Base-by-base conservation (phyloP, 495 filamentous ascomycete species). In the Aspergillus bridgeri region DNA sequence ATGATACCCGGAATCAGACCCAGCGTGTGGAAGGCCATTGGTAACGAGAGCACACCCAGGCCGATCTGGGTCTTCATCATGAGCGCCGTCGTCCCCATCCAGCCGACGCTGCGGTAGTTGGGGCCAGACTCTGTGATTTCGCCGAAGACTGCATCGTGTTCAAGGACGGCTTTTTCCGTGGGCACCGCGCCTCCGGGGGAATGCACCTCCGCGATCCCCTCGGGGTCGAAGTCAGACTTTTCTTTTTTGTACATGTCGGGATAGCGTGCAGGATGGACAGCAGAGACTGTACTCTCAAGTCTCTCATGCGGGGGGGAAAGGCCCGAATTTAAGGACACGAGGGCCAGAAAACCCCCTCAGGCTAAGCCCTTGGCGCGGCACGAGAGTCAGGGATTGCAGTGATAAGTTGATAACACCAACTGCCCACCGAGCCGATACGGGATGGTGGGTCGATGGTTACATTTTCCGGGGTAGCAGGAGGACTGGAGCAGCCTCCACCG, bases 41-140 rank as follows among this genome's bases (percentile, higher is more conserved):
- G 83, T 33, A 86, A 74, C 51, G 78, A 78, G 54, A 86, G 70
- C 57, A 75, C 77, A 29, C 83, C 83, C 4, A 85, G 74, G 9
- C 82, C 80, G 53, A 86, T 83, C 43, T 64, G 62, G 22, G 62
- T 60, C 20, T 64, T 64, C 62, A 64, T 60, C 62, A 64, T 64
- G 33, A 64, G 62, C 6, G 47, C 51, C 7, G 44, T 47, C 7
- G 62, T 60, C 13, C 62, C 62, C 2, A 60, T 3, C n/a, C 49
- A 60, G 9, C 62, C 62, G 27, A 64, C 58, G 53, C 56, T 56
- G 8, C 58, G 58, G 20, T 56, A 60, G n/a, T 60, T 60, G 1
- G 53, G 53, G 1, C 53, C 58, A 15, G 38, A 27, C 42, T 60
- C 58, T 6, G 53, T 51, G 15, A 60, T 56, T 18, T 60, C 52